Evolutionary conservation across 176 grass and related monocot species (phyloP), one percentile per base, ranked within the genome.

Genomic region (Dactylis glomerata): DNA sequence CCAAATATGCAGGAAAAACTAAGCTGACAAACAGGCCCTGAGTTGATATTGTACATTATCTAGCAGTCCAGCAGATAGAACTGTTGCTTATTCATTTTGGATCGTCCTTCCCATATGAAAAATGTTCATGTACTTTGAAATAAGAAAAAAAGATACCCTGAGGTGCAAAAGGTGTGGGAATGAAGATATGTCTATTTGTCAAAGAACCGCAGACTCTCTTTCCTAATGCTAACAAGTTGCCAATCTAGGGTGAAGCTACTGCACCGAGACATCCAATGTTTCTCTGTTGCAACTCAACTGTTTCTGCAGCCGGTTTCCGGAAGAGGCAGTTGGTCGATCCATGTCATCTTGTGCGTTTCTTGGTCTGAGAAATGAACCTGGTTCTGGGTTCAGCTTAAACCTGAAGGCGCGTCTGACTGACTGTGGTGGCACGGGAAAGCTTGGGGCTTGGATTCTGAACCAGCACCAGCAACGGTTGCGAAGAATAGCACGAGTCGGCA

Each of bases 371-470:
- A n/a, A 51, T 87, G 82, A 45, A 83, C 79, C 28, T 19, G 40
- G 67, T 40, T 5, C 55, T 86, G 4, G 79, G 36, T 83, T 81
- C 66, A 90, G 66, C 57, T 80, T 76, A 68, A 80, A 41, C 80
- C 54, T 19, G 79, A 52, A 78, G 66, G 7, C 22, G 50, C 6
- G 50, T 5, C 6, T 22, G 19, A 8, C 17, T 52, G 50, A 15
- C 33, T 74, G 66, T 41, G 23, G 54, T 58, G 12, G 45, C 69
- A 74, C 33, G 30, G 24, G 47, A 75, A 57, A 83, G 47, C 57
- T 54, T 87, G 10, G 82, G 73, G 52, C 88, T 78, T 49, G 90
- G 90, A 64, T 92, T 95, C 81, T 95, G 93, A 90, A 95, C 90
- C 52, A 95, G 86, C 33, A 95, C 90, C 54, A 95, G 80, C 64